phyloP scores from a whole-genome alignment of 2,329 filamentous ascomycete species.

The Aspergillus ochraceoroseus region DNA sequence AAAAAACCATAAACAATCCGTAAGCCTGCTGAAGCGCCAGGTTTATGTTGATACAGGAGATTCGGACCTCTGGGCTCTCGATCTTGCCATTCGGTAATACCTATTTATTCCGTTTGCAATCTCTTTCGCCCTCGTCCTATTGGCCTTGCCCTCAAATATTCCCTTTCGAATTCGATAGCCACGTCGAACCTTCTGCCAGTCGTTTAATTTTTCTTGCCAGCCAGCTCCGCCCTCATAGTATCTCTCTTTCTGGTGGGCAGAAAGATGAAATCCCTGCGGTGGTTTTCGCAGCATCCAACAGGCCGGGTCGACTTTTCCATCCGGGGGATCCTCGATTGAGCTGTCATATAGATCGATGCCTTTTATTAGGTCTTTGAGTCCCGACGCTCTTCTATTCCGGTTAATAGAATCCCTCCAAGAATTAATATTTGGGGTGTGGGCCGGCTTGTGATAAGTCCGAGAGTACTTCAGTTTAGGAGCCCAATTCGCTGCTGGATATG shows the following conservation, averaged over 20 bases:
- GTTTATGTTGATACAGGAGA: no score
- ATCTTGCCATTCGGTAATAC: conserved; percentile 18
- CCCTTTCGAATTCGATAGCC: conserved; percentile 38
- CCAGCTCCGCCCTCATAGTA: conserved; percentile 41
- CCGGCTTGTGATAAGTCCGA: conserved; percentile 15
- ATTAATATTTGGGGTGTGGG: conserved; percentile 31
- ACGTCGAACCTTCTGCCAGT: conserved; percentile 37
- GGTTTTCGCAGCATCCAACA: conserved; percentile 41
- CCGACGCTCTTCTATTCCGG: conserved; percentile 28
- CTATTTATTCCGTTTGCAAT: conserved; percentile 23
- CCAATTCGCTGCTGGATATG: conserved; percentile 24
- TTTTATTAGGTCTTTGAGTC: conserved; percentile 29
- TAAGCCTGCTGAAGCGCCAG: no score
- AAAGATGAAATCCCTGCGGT: conserved; percentile 37
- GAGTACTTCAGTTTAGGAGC: conserved; percentile 29
- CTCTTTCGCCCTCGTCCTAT: conserved; percentile 32
- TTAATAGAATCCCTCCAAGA: conserved; percentile 42
- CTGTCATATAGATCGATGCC: conserved; percentile 32
- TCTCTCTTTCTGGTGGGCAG: conserved; percentile 33
- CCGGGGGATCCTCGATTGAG: conserved; percentile 38
- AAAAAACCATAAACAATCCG: no score
- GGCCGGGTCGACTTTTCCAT: conserved; percentile 39
- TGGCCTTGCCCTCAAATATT: conserved; percentile 35
- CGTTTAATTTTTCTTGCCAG: conserved; percentile 39
- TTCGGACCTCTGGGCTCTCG: conserved; percentile 8